Evolutionary conservation across 768 basidiomycete genomes (phyloP), one percentile per base, ranked within the genome.

Genomic region (Tephrocybe sp.): DNA sequence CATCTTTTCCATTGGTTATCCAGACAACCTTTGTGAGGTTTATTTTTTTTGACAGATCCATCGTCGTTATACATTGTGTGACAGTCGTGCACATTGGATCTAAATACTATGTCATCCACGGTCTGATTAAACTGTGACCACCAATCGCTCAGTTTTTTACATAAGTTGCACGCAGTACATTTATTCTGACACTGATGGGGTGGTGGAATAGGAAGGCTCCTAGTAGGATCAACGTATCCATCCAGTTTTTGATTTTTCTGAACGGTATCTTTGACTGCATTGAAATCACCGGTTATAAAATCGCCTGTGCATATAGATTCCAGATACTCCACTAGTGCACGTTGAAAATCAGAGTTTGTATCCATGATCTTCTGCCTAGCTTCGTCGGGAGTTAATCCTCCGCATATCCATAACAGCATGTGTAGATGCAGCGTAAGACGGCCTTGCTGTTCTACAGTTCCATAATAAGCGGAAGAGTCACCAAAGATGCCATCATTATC

Each of bases 371-470:
- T 29, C 3, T 24, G 5, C 12, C 33, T 38, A 1, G 53, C 44
- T 5, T 56, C 50, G 11, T 57, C 50, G 6, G 50, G 55, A 4
- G 53, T 45, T 1, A 58, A 15, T 5, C 42, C 45, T 15, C 49
- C 50, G 2, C 15, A 2, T 2, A 69, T 50, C 66, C 66, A 68
- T 1, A 68, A 6, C 0, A 69, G 44, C 40, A 67, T 15, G 43
- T 68, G 68, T 0, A 65, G 30, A 48, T 68, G 66, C 4, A 69
- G 45, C 0, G 62, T 67, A 0, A 64, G 42, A 1, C 61, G 46
- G 5, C 65, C 66, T 52, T 69, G 68, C 24, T 62, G 56, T 42
- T 70, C 64, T 1, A 68, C 65, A 0, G 64, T 65, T 5, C 65
- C 67, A 54, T 69, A 70, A 19, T 67, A 68, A 3, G 52, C 61